Conservation (phyloP, 2,329 filamentous ascomycete species). For the Neofusicoccum parvum region DNA sequence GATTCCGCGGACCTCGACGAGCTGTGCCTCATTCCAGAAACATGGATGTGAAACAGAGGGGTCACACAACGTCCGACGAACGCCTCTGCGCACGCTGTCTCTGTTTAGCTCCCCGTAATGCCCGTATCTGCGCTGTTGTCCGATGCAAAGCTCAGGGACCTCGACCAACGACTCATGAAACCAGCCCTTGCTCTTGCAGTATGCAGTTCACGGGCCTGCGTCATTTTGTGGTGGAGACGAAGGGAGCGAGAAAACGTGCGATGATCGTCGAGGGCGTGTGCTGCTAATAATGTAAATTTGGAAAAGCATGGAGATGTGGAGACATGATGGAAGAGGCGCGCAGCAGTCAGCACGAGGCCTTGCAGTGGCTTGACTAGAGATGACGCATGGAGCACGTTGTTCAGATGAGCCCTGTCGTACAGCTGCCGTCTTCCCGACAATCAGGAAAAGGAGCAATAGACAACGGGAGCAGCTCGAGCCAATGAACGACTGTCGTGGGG, state of each 20-base stretch:
- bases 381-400: constrained; percentile 1
- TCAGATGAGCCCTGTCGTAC: background rate
- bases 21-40: background rate
- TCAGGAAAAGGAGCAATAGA: constrained; percentile 11
- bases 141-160: constrained; percentile 11
- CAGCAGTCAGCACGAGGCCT: constrained; percentile 5
- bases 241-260: background rate
- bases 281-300: constrained; percentile 7
- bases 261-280: background rate
- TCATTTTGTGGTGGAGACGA: constrained; percentile 10
- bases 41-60: constrained; percentile 8
- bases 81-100: background rate
- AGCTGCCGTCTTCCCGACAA: background rate
- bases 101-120: background rate
- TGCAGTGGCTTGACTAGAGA: background rate
- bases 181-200: constrained; percentile 8
- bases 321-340: constrained; percentile 4
- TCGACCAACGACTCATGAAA: constrained; percentile 2
- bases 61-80: constrained; percentile 4
- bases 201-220: constrained; percentile 17
- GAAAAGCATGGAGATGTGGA: constrained; percentile 19
- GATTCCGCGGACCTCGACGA: background rate
- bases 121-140: background rate
- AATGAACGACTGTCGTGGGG: background rate
- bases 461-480: background rate